phyloP scores from a whole-genome alignment of 2,329 filamentous ascomycete genomes.

The Phialophora tarda region DNA sequence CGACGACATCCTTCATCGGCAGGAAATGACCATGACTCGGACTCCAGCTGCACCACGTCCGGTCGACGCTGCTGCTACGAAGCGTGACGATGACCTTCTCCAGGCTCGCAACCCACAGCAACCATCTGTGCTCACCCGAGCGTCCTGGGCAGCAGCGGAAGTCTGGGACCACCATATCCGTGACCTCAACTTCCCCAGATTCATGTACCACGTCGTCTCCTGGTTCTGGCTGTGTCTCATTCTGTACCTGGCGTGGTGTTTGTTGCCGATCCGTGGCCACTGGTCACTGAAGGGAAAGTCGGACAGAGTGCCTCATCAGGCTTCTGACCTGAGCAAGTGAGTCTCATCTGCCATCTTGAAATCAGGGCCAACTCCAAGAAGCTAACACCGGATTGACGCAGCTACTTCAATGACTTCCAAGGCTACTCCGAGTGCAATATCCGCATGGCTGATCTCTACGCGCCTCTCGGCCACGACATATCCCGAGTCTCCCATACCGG shows the following conservation, averaged over 20 bases:
- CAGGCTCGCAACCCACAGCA: not conserved
- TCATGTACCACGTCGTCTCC: constrained; percentile 29
- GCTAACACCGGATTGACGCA: constrained; percentile 26
- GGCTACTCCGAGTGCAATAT: constrained; percentile 48
- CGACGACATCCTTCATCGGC: not conserved
- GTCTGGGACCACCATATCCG: constrained; percentile 26
- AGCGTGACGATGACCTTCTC: not conserved
- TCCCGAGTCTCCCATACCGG: constrained; percentile 31
- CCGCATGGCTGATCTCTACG: constrained; percentile 46
- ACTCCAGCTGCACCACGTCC: not conserved
- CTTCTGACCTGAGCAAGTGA: constrained; percentile 28
- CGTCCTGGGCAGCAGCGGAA: constrained; percentile 7
- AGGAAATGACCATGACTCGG: not conserved
- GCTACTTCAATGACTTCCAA: constrained; percentile 46
- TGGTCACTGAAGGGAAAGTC: constrained; percentile 18
- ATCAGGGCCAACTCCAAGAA: not conserved
- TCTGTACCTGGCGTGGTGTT: constrained; percentile 25
- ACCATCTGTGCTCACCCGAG: not conserved
- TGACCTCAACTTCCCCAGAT: constrained; percentile 23
- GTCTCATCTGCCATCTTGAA: not conserved
- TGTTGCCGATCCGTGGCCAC: constrained; percentile 29
- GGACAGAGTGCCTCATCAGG: constrained; percentile 22
- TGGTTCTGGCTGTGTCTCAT: constrained; percentile 26
- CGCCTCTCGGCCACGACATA: constrained; percentile 37
- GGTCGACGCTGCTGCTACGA: not conserved